Base-by-base conservation (phyloP, 176 grass and related monocot species). In the Stipa capillata region DNA sequence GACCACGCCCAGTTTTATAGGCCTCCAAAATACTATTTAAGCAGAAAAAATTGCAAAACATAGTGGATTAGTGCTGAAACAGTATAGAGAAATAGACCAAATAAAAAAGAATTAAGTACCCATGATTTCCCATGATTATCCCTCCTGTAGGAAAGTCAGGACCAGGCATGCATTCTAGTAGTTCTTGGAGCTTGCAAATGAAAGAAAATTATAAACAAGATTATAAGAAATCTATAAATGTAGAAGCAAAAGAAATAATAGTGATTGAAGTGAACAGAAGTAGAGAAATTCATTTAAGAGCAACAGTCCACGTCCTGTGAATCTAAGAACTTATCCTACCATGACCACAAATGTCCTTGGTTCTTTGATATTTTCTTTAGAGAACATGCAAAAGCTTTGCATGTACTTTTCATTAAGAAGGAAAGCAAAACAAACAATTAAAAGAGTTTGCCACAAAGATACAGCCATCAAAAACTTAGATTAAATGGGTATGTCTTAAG, bases 131-230 rank as follows among this genome's bases (percentile, higher is more conserved):
- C 56, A 98, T 64, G 28, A 98, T 94, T 73, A 90, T 79, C 78
- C 92, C 95, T 87, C 95, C 95, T 29, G 95, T 98, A 85, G 95
- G 95, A 42, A 98, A 98, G 74, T 98, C 95, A 40, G 95, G 95
- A 67, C 92, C 95, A 67, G 95, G 95, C 92, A 98, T 98, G 85
- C 68, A 90, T 77, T 98, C 95, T 66, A 98, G 53, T 69, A 98
- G 85, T 91, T 98, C 95, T 89, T 98, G 92, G 50, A 98, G 82
- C 95, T 98, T 77, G 43, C 72, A 62, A 60, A 59, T 20, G 41
- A 82, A 45, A 93, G 28, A 79, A 72, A 52, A 52, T 35, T 43
- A 20, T 42, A 74, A 49, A 43, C 29, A 66, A 58, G 17, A 73
- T 59, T 69, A 79, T 67, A 56, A 71, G 17, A 84, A 9, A 72